Percentiles rank a stretch among this genome's conserved stretches.
Conservation (phyloP, 257 asterid species). For the Leptodermis oblonga region DNA sequence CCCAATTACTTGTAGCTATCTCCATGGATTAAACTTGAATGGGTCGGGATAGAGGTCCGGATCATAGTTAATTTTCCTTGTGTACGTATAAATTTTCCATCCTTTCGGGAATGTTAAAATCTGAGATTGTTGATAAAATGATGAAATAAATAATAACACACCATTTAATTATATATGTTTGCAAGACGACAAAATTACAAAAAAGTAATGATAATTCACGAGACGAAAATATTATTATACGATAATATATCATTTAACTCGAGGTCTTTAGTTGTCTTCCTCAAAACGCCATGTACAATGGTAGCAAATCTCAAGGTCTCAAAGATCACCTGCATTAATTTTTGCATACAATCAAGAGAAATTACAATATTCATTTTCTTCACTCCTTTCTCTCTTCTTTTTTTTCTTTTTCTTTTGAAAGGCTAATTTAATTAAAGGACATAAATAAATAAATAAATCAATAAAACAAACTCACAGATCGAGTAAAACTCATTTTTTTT, state of each 20-base stretch:
- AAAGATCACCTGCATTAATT: conserved; percentile 51
- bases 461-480: conserved; percentile 45
- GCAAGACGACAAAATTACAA: no score
- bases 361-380: no score
- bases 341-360: no score
- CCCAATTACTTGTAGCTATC: conserved; percentile 63
- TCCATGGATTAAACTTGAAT: conserved; percentile 69
- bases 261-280: conserved; percentile 61
- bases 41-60: conserved; percentile 61
- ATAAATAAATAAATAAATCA: not conserved
- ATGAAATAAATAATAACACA: no score
- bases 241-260: conserved; percentile 48
- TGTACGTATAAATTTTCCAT: conserved; percentile 72
- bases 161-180: not conserved
- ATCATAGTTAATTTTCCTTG: conserved; percentile 79
- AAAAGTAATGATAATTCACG: not conserved
- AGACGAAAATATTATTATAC: not conserved
- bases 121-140: conserved; percentile 34
- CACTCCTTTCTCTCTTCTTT: no score
- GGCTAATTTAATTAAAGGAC: no score
- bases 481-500: conserved; percentile 65
- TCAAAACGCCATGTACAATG: conserved; percentile 55
- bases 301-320: conserved; percentile 70
- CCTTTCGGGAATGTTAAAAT: conserved; percentile 61
- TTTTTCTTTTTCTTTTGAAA: no score